Conservation (phyloP, 1,284 basidiomycete genomes). For the Sanguinoderma infundibulare region DNA sequence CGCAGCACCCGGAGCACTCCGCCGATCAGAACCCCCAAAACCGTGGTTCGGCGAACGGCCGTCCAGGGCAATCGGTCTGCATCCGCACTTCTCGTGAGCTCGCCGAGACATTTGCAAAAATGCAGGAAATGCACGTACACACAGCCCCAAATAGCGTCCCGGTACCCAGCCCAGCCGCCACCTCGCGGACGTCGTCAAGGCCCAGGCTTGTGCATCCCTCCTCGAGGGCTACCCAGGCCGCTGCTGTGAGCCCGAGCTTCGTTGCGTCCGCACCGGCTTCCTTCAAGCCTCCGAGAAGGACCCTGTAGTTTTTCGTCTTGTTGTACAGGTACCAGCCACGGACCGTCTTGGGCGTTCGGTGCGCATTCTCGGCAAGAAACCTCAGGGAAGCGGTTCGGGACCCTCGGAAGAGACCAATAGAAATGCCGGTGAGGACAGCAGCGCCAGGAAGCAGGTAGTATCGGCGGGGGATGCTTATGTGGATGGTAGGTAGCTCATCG, state of each 20-base stretch:
- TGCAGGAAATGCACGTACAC: constrained; percentile 57
- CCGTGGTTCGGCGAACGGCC: constrained; percentile 49
- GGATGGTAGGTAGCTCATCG: constrained; percentile 33
- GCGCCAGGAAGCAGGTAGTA: constrained; percentile 56
- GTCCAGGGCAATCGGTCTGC: constrained; percentile 67
- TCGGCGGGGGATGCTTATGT: constrained; percentile 41
- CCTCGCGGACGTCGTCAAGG: constrained; percentile 55
- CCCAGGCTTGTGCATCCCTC: constrained; percentile 54
- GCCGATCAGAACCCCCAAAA: constrained; percentile 60
- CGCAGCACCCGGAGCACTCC: constrained; percentile 55
- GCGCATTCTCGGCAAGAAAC: constrained; percentile 63
- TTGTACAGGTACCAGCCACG: constrained; percentile 92
- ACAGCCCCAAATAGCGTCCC: constrained; percentile 59
- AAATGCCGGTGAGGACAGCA: constrained; percentile 62
- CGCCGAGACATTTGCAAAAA: not conserved
- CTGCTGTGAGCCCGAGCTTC: constrained; percentile 57
- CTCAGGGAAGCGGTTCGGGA: constrained; percentile 54
- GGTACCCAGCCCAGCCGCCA: constrained; percentile 69
- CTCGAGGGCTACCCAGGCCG: constrained; percentile 73
- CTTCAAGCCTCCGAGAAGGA: constrained; percentile 74
- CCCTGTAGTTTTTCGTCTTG: constrained; percentile 89
- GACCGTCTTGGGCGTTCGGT: constrained; percentile 79
- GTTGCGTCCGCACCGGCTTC: constrained; percentile 63
- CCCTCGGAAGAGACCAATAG: constrained; percentile 74
- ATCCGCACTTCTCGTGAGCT: constrained; percentile 18